These are phyloP conservation scores for Carex sylvatica DNA, from an alignment of 202 grass and related monocot species.

Conservation along the genomic window DNA sequence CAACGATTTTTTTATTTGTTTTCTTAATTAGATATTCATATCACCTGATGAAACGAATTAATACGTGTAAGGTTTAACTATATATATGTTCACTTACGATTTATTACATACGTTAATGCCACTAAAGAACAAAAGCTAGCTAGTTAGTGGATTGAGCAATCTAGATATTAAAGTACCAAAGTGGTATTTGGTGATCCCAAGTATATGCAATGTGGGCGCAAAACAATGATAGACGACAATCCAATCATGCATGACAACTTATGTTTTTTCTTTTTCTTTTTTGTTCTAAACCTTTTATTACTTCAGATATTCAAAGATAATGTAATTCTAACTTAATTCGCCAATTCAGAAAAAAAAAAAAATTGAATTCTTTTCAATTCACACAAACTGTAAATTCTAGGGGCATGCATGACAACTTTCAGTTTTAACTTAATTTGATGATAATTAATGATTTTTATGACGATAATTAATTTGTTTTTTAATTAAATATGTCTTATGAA, in stretches of 20 bases:
- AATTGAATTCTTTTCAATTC: too few species aligned
- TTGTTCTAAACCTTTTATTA: neutral
- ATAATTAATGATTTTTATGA: too few species aligned
- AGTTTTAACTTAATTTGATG: too few species aligned
- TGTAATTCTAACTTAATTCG: too few species aligned
- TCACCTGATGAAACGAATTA: neutral
- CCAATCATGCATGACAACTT: neutral
- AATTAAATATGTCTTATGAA: too few species aligned
- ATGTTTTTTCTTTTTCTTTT: too few species aligned
- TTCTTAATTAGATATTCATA: neutral
- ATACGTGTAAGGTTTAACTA: neutral
- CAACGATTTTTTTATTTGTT: neutral
- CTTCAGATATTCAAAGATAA: neutral
- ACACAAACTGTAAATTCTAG: too few species aligned
- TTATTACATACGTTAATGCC: neutral
- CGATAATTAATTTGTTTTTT: too few species aligned
- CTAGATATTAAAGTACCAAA: constrained; percentile 11
- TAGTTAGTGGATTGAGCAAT: constrained; percentile 18
- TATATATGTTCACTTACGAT: neutral
- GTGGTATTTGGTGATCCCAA: constrained; percentile 12
- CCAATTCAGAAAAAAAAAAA: too few species aligned
- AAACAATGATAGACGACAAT: constrained; percentile 17
- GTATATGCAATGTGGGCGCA: neutral
- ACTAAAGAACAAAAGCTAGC: constrained; percentile 2
- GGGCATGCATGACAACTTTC: too few species aligned